These are phyloP conservation scores for Raffaelea ambrosiae DNA, from an alignment of 2,329 filamentous ascomycete genomes.

Conservation along the genomic window DNA sequence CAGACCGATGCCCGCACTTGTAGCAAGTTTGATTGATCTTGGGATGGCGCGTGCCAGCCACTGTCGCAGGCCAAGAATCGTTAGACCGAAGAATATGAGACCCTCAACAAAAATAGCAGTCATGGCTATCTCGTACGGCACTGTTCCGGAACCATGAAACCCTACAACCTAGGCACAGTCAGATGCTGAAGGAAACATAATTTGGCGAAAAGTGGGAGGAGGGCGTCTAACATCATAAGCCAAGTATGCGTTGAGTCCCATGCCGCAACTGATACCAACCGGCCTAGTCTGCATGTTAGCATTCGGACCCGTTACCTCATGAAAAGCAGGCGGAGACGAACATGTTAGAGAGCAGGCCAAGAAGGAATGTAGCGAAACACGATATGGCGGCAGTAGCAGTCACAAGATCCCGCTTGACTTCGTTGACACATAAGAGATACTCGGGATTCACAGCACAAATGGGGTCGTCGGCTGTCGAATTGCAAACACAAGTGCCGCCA, in stretches of 20 bases:
- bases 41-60: slow-evolving; percentile 61
- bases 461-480: slow-evolving; percentile 25
- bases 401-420: slow-evolving; percentile 58
- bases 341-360: slow-evolving; percentile 77
- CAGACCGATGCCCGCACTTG: slow-evolving; percentile 55
- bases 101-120: slow-evolving; percentile 58
- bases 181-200: slow-evolving; percentile 22
- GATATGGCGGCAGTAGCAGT: slow-evolving; percentile 74
- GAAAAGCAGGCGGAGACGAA: slow-evolving; percentile 64
- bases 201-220: not conserved
- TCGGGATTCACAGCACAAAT: slow-evolving; percentile 20
- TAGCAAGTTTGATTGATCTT: slow-evolving; percentile 54
- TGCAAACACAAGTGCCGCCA: slow-evolving; percentile 67
- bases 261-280: slow-evolving; percentile 35
- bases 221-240: slow-evolving; percentile 31
- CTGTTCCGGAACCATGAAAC: slow-evolving; percentile 46
- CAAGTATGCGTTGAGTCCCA: slow-evolving; percentile 61
- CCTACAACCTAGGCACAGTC: slow-evolving; percentile 53
- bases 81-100: slow-evolving; percentile 54
- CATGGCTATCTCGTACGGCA: slow-evolving; percentile 51
- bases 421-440: slow-evolving; percentile 6
- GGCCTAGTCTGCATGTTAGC: slow-evolving; percentile 8
- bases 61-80: slow-evolving; percentile 60
- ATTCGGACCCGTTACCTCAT: too few species aligned
- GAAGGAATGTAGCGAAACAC: slow-evolving; percentile 64